phyloP scores from a whole-genome alignment of 768 basidiomycete species.

The Podaxis carcinomalis region DNA sequence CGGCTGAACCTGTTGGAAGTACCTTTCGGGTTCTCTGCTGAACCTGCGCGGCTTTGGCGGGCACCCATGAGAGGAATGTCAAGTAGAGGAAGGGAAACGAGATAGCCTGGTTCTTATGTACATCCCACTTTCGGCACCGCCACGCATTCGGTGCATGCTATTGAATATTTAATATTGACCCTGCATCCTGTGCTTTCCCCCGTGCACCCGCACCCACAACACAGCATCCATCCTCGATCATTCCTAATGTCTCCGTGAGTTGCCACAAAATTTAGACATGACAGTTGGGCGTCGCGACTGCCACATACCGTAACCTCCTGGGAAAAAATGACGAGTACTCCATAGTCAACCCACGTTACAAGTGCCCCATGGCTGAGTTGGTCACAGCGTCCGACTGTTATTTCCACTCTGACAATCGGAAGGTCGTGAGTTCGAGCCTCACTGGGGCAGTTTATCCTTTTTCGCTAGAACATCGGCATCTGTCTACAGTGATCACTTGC shows the following conservation, averaged over 20 bases:
- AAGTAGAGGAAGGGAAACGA: background rate
- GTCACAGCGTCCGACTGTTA: constrained; percentile 80
- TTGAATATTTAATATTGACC: background rate
- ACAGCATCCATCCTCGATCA: background rate
- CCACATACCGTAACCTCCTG: background rate
- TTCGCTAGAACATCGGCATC: background rate
- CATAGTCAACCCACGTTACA: background rate
- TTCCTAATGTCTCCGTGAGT: background rate
- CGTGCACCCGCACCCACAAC: background rate
- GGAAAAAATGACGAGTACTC: background rate
- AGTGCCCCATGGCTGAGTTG: constrained; percentile 74
- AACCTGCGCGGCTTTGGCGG: constrained; percentile 23
- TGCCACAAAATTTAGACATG: background rate
- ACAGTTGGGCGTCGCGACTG: too few species aligned
- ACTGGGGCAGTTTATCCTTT: constrained; percentile 42
- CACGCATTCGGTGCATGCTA: background rate
- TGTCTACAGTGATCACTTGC: too few species aligned
- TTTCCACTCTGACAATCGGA: constrained; percentile 33
- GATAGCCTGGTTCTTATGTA: background rate
- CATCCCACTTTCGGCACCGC: background rate
- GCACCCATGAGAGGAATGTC: constrained; percentile 23
- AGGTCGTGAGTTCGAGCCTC: constrained; percentile 71
- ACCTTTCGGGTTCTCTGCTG: constrained; percentile 11
- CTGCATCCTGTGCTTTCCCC: background rate
- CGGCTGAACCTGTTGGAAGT: constrained; percentile 12